These are phyloP conservation scores for Tremella mesenterica DNA, from an alignment of 768 basidiomycete genomes.

Conservation along the genomic window DNA sequence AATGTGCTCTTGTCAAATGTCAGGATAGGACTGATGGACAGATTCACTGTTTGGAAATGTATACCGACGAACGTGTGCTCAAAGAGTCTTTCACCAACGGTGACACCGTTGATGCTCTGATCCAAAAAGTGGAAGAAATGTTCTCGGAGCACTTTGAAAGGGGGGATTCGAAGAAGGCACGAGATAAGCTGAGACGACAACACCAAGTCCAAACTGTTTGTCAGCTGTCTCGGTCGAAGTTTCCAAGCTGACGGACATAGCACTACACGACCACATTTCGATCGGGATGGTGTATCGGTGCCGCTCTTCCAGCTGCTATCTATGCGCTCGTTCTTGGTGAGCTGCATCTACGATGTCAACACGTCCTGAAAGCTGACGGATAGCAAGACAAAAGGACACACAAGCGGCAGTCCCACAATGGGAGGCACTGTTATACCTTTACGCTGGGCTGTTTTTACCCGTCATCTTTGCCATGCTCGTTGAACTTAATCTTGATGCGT, in stretches of 20 bases:
- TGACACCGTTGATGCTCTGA: constrained; percentile 56
- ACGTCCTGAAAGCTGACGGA: not conserved
- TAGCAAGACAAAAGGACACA: constrained; percentile 55
- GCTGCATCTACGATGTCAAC: constrained; percentile 21
- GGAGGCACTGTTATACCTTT: constrained; percentile 67
- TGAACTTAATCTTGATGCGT: constrained; percentile 73
- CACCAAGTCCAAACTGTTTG: constrained; percentile 33
- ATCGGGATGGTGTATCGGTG: constrained; percentile 63
- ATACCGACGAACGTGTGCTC: constrained; percentile 73
- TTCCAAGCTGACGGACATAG: constrained; percentile 10
- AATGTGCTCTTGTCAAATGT: too few species aligned
- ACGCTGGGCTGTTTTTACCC: constrained; percentile 65
- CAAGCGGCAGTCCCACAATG: constrained; percentile 57
- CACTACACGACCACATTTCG: constrained; percentile 52
- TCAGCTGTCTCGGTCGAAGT: constrained; percentile 1
- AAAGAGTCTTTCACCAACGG: constrained; percentile 61
- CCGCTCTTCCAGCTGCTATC: constrained; percentile 61
- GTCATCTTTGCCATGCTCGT: constrained; percentile 66
- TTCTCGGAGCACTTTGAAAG: constrained; percentile 66
- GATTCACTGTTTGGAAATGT: constrained; percentile 64
- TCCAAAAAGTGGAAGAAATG: constrained; percentile 64
- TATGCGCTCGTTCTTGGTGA: constrained; percentile 59
- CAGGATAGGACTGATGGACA: constrained; percentile 31
- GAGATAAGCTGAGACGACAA: constrained; percentile 56
- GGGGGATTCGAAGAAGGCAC: constrained; percentile 73